A percentile compares a stretch with the other conserved stretches of the same genome.
phyloP scores from a whole-genome alignment of 75 land plant genomes.

The Ceratopteris richardii region DNA sequence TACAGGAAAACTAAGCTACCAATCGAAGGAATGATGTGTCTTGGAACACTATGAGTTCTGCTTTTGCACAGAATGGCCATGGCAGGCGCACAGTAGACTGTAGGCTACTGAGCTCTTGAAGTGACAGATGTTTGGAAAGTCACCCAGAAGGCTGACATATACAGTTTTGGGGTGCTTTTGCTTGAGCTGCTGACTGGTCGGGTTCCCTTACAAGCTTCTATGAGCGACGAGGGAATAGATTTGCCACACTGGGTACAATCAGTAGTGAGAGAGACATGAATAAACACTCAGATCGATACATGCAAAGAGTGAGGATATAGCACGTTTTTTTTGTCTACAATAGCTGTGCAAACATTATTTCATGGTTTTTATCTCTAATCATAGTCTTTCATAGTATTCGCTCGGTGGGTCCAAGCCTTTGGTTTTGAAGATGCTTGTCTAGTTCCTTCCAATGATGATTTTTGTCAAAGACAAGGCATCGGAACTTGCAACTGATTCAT shows the following conservation, averaged over 20 bases:
- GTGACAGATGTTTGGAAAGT: conserved; percentile 50
- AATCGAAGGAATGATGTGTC: conserved; percentile 46
- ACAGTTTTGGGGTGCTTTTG: conserved; percentile 74
- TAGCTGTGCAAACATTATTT: too few relatives aligned
- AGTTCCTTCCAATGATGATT: too few relatives aligned
- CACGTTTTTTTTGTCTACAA: too few relatives aligned
- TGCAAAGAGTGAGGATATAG: too few relatives aligned
- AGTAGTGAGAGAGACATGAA: conserved; percentile 52
- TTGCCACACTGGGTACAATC: conserved; percentile 85
- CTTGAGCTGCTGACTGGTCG: conserved; percentile 77
- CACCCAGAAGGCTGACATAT: conserved; percentile 79
- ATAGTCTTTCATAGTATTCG: too few relatives aligned
- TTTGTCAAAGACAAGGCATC: too few relatives aligned
- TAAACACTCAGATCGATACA: too few relatives aligned
- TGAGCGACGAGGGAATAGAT: conserved; percentile 60
- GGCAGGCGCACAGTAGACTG: conserved; percentile 48
- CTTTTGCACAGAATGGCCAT: conserved; percentile 59
- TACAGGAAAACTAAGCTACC: conserved; percentile 15
- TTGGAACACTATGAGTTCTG: conserved; percentile 80
- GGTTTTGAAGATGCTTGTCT: too few relatives aligned
- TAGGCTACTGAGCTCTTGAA: conserved; percentile 83
- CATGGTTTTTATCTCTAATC: too few relatives aligned
- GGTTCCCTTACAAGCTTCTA: conserved; percentile 50
- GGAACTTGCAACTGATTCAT: too few relatives aligned
- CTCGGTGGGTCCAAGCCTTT: too few relatives aligned